These are phyloP conservation scores for Geotrichum australiense DNA, from an alignment of 1,139 yeast species.

Conservation along the genomic window DNA sequence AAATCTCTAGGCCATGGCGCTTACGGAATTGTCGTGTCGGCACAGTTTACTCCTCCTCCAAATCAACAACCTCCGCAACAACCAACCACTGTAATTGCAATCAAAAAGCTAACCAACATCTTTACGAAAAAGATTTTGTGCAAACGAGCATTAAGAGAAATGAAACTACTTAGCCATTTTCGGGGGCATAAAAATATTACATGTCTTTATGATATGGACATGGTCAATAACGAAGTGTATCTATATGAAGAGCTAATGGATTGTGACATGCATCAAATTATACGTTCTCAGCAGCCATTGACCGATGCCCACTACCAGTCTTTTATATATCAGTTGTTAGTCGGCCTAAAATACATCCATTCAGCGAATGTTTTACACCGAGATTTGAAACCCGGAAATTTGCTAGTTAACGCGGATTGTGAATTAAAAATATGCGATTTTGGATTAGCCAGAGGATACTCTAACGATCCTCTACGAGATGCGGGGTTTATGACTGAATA, in stretches of 20 bases:
- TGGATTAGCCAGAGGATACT: slow-evolving; percentile 94
- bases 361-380: slow-evolving; percentile 94
- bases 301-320: slow-evolving; percentile 95
- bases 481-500: slow-evolving; percentile 92
- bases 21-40: slow-evolving; percentile 92
- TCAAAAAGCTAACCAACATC: slow-evolving; percentile 84
- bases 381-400: slow-evolving; percentile 89
- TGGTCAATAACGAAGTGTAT: slow-evolving; percentile 84
- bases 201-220: slow-evolving; percentile 87
- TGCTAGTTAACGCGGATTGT: slow-evolving; percentile 92
- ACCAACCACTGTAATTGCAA: slow-evolving; percentile 41
- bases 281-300: slow-evolving; percentile 85
- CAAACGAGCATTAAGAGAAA: slow-evolving; percentile 82
- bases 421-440: slow-evolving; percentile 94
- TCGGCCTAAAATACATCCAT: slow-evolving; percentile 91
- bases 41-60: slow-evolving; percentile 53
- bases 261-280: slow-evolving; percentile 96
- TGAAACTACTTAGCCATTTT: slow-evolving; percentile 81
- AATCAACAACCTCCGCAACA: slow-evolving; percentile 50
- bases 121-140: slow-evolving; percentile 83
- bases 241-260: slow-evolving; percentile 95
- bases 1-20: slow-evolving; percentile 82
- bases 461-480: slow-evolving; percentile 74
- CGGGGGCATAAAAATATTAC: slow-evolving; percentile 68
- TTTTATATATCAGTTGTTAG: slow-evolving; percentile 82